phyloP scores from a whole-genome alignment of 768 basidiomycete genomes.

The Pisolithus marmoratus region DNA sequence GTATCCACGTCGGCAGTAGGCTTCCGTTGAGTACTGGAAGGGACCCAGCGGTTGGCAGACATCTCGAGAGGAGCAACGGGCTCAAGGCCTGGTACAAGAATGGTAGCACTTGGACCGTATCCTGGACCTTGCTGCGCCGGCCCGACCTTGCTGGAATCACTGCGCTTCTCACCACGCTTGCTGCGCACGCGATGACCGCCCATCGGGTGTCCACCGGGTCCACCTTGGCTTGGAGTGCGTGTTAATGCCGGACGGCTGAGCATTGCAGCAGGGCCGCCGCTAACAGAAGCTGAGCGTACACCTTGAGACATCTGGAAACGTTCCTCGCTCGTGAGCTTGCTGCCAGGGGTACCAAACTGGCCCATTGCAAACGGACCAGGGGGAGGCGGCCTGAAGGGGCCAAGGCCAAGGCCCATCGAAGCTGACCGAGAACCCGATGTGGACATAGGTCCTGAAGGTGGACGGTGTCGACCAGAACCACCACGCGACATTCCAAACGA shows the following conservation, averaged over 20 bases:
- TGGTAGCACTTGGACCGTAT: conserved; percentile 25
- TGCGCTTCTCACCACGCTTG: conserved; percentile 80
- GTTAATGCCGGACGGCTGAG: conserved; percentile 61
- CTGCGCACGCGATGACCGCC: conserved; percentile 63
- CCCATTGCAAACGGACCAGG: conserved; percentile 53
- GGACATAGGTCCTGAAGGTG: conserved; percentile 38
- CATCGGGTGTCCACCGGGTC: conserved; percentile 39
- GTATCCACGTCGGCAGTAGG: conserved; percentile 51
- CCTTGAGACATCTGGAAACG: conserved; percentile 45
- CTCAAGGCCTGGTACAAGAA: conserved; percentile 39
- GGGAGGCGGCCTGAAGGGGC: conserved; percentile 28
- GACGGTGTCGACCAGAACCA: conserved; percentile 58
- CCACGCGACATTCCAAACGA: conserved; percentile 50
- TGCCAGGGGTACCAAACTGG: conserved; percentile 49
- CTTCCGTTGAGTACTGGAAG: conserved; percentile 39
- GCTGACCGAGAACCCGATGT: conserved; percentile 40
- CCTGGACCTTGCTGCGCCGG: conserved; percentile 30
- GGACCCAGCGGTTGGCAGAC: conserved; percentile 82
- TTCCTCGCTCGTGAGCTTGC: conserved; percentile 66
- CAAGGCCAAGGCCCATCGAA: conserved; percentile 45
- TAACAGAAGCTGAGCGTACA: conserved; percentile 51
- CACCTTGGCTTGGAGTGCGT: conserved; percentile 64
- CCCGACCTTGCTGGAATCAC: conserved; percentile 43
- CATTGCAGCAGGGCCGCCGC: conserved; percentile 39
- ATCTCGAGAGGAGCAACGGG: conserved; percentile 72